Base-by-base conservation (phyloP, 192 early-diverging fungal genomes). In the Backusella tarrabulga region DNA sequence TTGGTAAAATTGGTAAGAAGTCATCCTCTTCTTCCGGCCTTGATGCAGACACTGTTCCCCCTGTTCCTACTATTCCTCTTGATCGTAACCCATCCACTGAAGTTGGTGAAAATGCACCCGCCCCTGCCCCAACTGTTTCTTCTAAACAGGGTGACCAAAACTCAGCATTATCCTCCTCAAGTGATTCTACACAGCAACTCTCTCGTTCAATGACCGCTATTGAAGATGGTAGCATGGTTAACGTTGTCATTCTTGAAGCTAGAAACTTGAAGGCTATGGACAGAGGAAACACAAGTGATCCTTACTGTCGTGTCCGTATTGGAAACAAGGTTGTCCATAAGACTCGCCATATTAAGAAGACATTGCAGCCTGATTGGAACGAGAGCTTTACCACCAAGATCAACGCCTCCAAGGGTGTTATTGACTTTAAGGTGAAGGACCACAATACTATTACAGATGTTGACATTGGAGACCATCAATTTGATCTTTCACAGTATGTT, bases 311-410 rank as follows among this genome's bases (percentile, higher is more conserved):
- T 50, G 85, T 92, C 32, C 74, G 83, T 38, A 82, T 89, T 23
- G 89, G 90, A 71, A 84, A 78, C 46, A 93, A 91, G 68, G 86
- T 80, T 23, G 67, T 95, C 15, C 75, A 82, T 78, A 94, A 94
- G 80, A 95, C 93, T 11, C 78, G 84, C 41, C 83, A 87, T 6
- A 85, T 90, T 68, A 94, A 95, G 83, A 93, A 93, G 79, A 92
- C 85, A 11, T 67, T 90, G 14, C 79, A 87, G 7, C 95, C 93
- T 11, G 74, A 63, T 69, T 95, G 91, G 83, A 80, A 84, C 68
- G 83, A 84, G 56, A 73, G 54, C 9, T 84, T 80, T 54, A 36
- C 74, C 23, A 1, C 54, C 7, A 71, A 68, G 40, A 34, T 84
- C 4, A 79, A 69, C 21, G 75, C 68, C 34, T 76, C 77, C 6